Conservation (phyloP, 805 yeast species). For the Cyberlindnera nakhonratchasimensis region DNA sequence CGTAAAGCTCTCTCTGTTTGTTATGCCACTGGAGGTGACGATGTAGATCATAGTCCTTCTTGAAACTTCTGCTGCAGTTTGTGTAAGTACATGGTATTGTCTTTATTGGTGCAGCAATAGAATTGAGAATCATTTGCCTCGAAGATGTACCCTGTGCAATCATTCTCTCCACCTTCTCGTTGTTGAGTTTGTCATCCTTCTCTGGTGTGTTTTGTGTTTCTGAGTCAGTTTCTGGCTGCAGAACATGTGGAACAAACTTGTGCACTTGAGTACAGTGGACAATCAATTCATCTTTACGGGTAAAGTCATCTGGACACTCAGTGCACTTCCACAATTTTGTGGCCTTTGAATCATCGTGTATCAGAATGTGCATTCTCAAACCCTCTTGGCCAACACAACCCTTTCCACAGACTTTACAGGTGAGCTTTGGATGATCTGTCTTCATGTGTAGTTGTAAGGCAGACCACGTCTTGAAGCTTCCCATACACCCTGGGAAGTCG, state of each 20-base stretch:
- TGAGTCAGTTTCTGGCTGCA: constrained; percentile 2
- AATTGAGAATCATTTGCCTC: constrained; percentile 30
- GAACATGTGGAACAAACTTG: constrained; percentile 22
- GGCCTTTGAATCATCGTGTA: constrained; percentile 52
- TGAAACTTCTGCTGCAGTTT: constrained; percentile 53
- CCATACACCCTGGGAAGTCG: constrained; percentile 56
- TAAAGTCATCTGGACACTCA: constrained; percentile 48
- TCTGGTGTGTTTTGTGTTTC: not conserved
- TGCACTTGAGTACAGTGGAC: constrained; percentile 54
- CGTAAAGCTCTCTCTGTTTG: constrained; percentile 20
- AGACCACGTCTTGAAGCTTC: constrained; percentile 66
- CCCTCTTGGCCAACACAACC: constrained; percentile 73
- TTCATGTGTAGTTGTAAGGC: constrained; percentile 69
- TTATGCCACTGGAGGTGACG: constrained; percentile 56
- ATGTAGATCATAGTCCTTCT: constrained; percentile 43
- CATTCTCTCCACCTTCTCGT: constrained; percentile 26
- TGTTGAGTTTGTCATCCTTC: constrained; percentile 11
- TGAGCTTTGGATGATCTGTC: constrained; percentile 66
- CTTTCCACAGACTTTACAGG: constrained; percentile 63
- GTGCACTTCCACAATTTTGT: constrained; percentile 58
- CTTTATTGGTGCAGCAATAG: constrained; percentile 32
- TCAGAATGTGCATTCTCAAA: constrained; percentile 65
- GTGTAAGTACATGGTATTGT: constrained; percentile 43
- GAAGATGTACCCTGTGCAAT: constrained; percentile 28
- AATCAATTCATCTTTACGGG: constrained; percentile 53